Conservation (phyloP, 2,329 filamentous ascomycete species). For the Xenosphaeropsis pyriputrescens region DNA sequence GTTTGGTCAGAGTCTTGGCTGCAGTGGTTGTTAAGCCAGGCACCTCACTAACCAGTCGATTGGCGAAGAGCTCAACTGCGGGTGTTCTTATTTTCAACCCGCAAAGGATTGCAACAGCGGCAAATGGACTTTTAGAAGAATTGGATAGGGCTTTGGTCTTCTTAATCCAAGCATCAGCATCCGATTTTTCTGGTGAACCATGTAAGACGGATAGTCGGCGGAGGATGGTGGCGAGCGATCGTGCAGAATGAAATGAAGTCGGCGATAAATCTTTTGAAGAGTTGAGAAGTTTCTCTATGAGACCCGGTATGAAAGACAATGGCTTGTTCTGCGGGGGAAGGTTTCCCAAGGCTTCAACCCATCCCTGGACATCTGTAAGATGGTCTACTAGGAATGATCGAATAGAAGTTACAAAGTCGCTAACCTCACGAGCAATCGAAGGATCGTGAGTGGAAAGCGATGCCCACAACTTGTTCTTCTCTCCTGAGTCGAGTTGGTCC, state of each 20-base stretch:
- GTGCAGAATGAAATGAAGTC: slow-evolving; percentile 34
- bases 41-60: slow-evolving; percentile 45
- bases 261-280: slow-evolving; percentile 26
- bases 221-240: slow-evolving; percentile 34
- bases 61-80: slow-evolving; percentile 13
- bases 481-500: slow-evolving; percentile 32
- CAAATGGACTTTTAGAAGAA: slow-evolving; percentile 24
- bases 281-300: slow-evolving; percentile 29
- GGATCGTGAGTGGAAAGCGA: slow-evolving; percentile 18
- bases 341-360: no score
- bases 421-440: slow-evolving; percentile 12
- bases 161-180: no score
- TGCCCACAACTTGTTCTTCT: slow-evolving; percentile 30
- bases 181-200: slow-evolving; percentile 13
- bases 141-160: no score
- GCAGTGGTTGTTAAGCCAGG: slow-evolving; percentile 28
- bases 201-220: slow-evolving; percentile 29
- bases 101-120: slow-evolving; percentile 31
- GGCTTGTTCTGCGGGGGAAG: no score
- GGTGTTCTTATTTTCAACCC: slow-evolving; percentile 25
- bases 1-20: slow-evolving; percentile 28
- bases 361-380: slow-evolving; percentile 20
- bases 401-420: slow-evolving; percentile 5
- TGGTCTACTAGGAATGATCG: slow-evolving; percentile 3
- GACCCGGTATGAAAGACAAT: slow-evolving; percentile 1